A percentile compares a stretch with the other conserved stretches of the same genome.
Evolutionary conservation across 768 basidiomycete genomes (phyloP).

Genomic region (Suillus luteus): DNA sequence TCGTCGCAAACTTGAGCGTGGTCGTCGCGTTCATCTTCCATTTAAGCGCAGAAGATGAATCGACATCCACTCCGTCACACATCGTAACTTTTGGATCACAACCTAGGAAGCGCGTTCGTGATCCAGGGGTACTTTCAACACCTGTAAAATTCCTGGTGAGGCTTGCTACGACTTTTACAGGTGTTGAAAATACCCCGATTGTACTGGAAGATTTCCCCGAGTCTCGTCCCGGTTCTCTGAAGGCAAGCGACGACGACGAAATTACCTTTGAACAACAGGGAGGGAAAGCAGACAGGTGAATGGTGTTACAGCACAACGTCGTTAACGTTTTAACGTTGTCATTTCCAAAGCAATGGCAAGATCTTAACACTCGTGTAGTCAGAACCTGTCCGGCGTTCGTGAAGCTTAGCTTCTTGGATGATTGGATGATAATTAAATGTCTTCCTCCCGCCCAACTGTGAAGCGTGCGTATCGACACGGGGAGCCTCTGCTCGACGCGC

Average conservation of each 20-base stretch:
- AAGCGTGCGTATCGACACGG: no score
- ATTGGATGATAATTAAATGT: no score
- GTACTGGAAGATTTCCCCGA: background rate
- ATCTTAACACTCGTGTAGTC: no score
- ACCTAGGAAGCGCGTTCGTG: background rate
- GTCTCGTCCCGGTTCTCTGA: background rate
- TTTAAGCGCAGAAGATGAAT: background rate
- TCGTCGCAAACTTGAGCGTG: background rate
- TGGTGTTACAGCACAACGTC: background rate
- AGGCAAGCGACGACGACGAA: background rate
- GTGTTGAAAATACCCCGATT: background rate
- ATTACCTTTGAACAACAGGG: background rate
- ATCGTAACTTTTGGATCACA: background rate
- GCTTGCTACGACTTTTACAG: background rate
- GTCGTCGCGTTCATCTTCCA: background rate
- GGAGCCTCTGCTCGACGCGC: no score
- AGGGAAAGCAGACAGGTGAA: background rate
- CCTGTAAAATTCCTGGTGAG: no score
- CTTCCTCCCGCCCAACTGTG: no score
- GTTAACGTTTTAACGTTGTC: background rate
- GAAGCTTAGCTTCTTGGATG: no score
- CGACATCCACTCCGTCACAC: background rate
- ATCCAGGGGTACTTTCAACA: no score
- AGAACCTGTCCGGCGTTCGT: no score
- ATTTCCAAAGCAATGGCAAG: no score